Evolutionary conservation across 495 filamentous ascomycete genomes (phyloP).

Genomic region (Aspergillus incahuasiensis): DNA sequence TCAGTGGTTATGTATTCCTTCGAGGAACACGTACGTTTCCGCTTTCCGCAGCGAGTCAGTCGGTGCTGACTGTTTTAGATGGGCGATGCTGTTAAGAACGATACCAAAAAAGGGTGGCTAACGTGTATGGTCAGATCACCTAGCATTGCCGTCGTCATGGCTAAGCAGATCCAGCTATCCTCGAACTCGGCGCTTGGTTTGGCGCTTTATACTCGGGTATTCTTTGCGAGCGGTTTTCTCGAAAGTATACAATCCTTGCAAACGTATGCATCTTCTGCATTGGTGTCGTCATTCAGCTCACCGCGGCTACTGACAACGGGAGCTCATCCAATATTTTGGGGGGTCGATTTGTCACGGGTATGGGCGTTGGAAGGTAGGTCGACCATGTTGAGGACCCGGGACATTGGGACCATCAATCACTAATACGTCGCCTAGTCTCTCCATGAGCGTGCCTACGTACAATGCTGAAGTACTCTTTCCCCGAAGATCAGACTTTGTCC

Average conservation of each 20-base stretch:
- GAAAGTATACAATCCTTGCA: neutral
- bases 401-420: neutral
- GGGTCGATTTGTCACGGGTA: conserved; percentile 68
- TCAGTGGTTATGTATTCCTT: conserved; percentile 23
- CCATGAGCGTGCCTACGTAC: neutral
- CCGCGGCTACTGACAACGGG: conserved; percentile 15
- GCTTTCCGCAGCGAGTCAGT: neutral
- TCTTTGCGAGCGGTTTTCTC: conserved; percentile 24
- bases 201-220: conserved; percentile 67
- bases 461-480: neutral
- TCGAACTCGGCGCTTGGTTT: conserved; percentile 75
- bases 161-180: conserved; percentile 44
- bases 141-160: neutral
- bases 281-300: conserved; percentile 60
- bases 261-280: conserved; percentile 58
- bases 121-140: conserved; percentile 28
- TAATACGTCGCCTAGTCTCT: neutral
- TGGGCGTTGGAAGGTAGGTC: conserved; percentile 18
- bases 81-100: conserved; percentile 54
- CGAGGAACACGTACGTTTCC: conserved; percentile 16
- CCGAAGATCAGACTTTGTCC: neutral
- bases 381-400: neutral
- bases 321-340: conserved; percentile 51
- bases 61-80: conserved; percentile 37
- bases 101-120: conserved; percentile 64